Evolutionary conservation across 768 basidiomycete species (phyloP).

Genomic region (Boletus sp.): DNA sequence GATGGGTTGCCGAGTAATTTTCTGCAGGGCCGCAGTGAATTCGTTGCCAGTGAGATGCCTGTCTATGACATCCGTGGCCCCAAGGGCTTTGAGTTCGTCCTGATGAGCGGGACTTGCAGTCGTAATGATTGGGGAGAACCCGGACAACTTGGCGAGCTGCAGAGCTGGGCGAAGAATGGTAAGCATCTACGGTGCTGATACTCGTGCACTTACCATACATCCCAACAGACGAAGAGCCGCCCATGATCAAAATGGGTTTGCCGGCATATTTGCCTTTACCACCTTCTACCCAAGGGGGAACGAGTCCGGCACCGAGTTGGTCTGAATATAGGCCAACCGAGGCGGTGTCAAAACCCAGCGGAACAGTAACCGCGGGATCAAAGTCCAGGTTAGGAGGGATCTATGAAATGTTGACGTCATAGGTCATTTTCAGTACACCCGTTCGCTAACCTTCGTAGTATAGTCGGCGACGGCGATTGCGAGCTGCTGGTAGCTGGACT

Average conservation of each 20-base stretch:
- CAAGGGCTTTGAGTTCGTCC: slow-evolving; percentile 33
- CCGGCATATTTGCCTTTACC: slow-evolving; percentile 38
- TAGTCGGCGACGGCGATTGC: slow-evolving; percentile 31
- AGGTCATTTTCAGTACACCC: not conserved
- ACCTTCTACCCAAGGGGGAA: slow-evolving; percentile 34
- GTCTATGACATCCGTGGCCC: slow-evolving; percentile 42
- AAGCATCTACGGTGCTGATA: not conserved
- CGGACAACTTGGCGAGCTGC: slow-evolving; percentile 41
- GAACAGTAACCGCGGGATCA: slow-evolving; percentile 47
- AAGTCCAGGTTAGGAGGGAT: slow-evolving; percentile 44
- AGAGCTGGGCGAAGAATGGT: slow-evolving; percentile 24
- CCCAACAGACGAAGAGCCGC: slow-evolving; percentile 51
- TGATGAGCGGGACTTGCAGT: slow-evolving; percentile 35
- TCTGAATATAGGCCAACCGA: slow-evolving; percentile 44
- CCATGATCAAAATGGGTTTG: slow-evolving; percentile 45
- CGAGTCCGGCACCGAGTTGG: slow-evolving; percentile 39
- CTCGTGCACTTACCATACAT: slow-evolving; percentile 37
- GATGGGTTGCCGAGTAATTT: slow-evolving; percentile 24
- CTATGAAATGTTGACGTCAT: slow-evolving; percentile 24
- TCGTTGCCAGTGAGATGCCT: slow-evolving; percentile 19
- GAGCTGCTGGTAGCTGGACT: slow-evolving; percentile 41
- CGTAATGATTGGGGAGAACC: slow-evolving; percentile 42
- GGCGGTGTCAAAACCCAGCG: slow-evolving; percentile 47
- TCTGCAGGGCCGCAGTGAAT: slow-evolving; percentile 20
- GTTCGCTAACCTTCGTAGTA: slow-evolving; percentile 35